These are phyloP conservation scores for Astrothelium subdiscretum DNA, from an alignment of 495 filamentous ascomycete species.

Conservation along the genomic window DNA sequence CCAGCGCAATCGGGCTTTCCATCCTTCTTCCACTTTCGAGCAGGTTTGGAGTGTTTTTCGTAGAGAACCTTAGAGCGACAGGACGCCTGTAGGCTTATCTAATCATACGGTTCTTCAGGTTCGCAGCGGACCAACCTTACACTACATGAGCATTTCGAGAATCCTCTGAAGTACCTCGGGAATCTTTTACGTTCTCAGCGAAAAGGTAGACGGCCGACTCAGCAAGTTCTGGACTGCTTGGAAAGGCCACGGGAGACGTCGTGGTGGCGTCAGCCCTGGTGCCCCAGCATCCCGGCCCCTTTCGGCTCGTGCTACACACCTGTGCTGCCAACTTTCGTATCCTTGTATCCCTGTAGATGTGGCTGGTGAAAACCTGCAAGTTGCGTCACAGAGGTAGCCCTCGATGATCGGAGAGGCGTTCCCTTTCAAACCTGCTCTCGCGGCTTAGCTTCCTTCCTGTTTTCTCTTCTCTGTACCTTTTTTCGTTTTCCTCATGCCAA, in stretches of 20 bases:
- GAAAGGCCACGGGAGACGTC: not conserved
- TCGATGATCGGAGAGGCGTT: conserved; percentile 4
- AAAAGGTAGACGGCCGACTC: not conserved
- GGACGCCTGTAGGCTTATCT: no score
- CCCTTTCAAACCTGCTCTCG: conserved; percentile 20
- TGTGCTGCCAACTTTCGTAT: not conserved
- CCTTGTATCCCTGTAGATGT: not conserved
- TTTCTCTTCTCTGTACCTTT: not conserved
- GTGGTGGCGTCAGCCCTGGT: not conserved
- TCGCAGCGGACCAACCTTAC: no score
- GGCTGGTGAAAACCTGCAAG: not conserved
- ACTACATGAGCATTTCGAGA: no score
- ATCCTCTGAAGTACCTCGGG: no score
- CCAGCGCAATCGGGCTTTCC: no score
- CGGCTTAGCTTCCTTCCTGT: conserved; percentile 11
- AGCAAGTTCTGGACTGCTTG: not conserved
- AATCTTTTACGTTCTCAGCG: no score
- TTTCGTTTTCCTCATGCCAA: not conserved
- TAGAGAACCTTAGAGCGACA: no score
- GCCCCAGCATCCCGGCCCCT: not conserved
- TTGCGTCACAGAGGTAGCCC: not conserved
- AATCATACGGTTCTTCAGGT: no score
- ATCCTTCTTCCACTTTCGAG: no score
- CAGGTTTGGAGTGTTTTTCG: no score
- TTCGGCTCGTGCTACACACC: not conserved